These are phyloP conservation scores for Knoxia roxburghii DNA, from an alignment of 257 asterid species.

Conservation along the genomic window DNA sequence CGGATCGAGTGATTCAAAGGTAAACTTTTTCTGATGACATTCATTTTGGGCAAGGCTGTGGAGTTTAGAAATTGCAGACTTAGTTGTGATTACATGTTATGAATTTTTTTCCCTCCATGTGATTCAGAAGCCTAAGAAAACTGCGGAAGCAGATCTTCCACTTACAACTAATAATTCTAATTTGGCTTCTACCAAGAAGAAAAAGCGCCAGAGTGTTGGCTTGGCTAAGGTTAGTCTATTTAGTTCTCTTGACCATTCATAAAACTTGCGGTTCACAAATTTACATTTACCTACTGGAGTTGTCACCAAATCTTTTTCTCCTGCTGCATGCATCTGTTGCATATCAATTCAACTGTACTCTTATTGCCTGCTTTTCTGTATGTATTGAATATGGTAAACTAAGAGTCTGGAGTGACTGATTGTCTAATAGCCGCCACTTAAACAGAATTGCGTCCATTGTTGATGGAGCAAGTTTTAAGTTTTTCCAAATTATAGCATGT, in stretches of 20 bases:
- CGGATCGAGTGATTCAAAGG: constrained; percentile 46
- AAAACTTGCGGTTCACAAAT: neutral
- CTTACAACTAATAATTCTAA: constrained; percentile 38
- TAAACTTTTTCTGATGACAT: constrained; percentile 25
- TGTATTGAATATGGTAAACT: too few species aligned
- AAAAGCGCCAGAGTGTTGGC: constrained; percentile 46
- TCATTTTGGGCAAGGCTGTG: neutral
- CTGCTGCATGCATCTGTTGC: neutral
- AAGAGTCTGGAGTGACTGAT: too few species aligned
- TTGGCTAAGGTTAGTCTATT: constrained; percentile 59
- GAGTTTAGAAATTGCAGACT: neutral
- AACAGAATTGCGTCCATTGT: neutral
- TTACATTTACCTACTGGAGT: constrained; percentile 6
- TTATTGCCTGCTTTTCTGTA: neutral
- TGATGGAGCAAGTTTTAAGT: neutral
- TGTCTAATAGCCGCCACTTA: neutral
- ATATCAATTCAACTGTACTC: neutral
- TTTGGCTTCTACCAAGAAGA: constrained; percentile 53
- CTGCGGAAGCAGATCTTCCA: constrained; percentile 30
- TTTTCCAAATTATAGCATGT: neutral
- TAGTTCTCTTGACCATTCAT: constrained; percentile 14
- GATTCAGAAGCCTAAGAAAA: constrained; percentile 57
- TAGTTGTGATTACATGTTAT: neutral
- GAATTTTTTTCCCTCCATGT: constrained; percentile 11
- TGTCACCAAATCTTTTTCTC: neutral